Percentiles rank a stretch among this genome's conserved stretches.
These are phyloP conservation scores for Camelina hispida DNA, from an alignment of 345 rosid genomes.

Conservation along the genomic window DNA sequence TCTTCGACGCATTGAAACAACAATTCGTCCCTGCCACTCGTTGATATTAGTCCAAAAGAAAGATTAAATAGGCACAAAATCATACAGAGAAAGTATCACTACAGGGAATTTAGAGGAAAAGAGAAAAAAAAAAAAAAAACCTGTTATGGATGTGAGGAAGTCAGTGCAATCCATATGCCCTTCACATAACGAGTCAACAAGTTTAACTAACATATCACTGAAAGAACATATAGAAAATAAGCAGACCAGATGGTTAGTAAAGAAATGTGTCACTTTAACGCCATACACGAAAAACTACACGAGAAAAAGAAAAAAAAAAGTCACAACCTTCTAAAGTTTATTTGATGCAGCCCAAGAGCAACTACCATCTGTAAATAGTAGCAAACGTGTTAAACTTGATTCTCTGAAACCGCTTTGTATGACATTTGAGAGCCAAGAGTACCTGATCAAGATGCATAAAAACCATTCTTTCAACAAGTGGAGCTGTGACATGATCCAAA, in stretches of 20 bases:
- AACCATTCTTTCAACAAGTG: constrained; percentile 88
- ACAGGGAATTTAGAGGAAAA: not conserved
- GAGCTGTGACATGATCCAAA: constrained; percentile 80
- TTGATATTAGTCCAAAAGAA: constrained; percentile 15
- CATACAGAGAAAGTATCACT: not conserved
- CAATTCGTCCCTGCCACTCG: constrained; percentile 73
- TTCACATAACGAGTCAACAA: constrained; percentile 75
- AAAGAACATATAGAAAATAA: constrained; percentile 18
- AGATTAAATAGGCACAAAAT: not conserved
- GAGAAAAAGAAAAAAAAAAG: not conserved
- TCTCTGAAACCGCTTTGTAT: constrained; percentile 22
- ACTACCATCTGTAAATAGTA: constrained; percentile 60
- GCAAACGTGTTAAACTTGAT: constrained; percentile 29
- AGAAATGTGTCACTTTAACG: not conserved
- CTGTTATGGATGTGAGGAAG: constrained; percentile 81
- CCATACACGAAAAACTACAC: not conserved
- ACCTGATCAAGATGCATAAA: constrained; percentile 91
- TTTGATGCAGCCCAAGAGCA: constrained; percentile 83
- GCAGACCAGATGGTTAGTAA: constrained; percentile 22
- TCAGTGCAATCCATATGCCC: constrained; percentile 70
- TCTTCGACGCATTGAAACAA: constrained; percentile 73
- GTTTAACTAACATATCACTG: constrained; percentile 68
- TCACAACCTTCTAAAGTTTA: constrained; percentile 85
- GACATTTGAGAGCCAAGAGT: constrained; percentile 31
- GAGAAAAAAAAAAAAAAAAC: constrained; percentile 50